phyloP scores from a whole-genome alignment of 306 rosid genomes.

The Casuarina cunninghamiana region DNA sequence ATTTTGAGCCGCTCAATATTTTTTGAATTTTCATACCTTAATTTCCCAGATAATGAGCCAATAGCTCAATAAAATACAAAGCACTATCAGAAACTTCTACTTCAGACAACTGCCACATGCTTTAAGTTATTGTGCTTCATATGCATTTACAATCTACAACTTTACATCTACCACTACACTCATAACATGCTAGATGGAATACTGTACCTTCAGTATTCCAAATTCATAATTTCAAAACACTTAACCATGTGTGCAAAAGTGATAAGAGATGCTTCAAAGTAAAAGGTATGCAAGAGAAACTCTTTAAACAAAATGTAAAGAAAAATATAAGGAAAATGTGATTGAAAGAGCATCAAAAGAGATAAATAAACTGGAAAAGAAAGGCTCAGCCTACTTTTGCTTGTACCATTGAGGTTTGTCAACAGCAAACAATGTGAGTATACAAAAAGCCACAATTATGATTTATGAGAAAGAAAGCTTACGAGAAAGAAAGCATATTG shows the following conservation, averaged over 20 bases:
- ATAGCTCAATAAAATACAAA: background rate
- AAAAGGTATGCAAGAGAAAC: background rate
- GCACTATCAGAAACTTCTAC: background rate
- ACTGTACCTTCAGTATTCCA: background rate
- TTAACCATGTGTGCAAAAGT: background rate
- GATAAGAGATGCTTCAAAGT: background rate
- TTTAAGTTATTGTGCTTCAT: background rate
- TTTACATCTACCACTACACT: background rate
- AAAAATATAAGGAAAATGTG: background rate
- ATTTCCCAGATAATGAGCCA: background rate
- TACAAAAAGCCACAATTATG: background rate
- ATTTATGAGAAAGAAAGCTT: constrained; percentile 30
- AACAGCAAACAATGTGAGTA: constrained; percentile 13
- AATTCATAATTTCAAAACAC: background rate
- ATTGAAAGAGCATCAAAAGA: background rate
- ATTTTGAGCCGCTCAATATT: background rate
- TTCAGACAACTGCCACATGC: background rate
- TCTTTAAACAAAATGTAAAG: background rate
- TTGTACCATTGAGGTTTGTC: constrained; percentile 16
- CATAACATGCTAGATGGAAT: background rate
- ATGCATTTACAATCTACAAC: background rate
- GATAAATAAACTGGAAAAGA: constrained; percentile 12
- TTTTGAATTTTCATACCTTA: background rate
- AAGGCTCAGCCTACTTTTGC: background rate
- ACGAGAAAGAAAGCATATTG: constrained; percentile 99